Conservation (phyloP, 2,329 filamentous ascomycete species). For the Cercospora nicotianae region DNA sequence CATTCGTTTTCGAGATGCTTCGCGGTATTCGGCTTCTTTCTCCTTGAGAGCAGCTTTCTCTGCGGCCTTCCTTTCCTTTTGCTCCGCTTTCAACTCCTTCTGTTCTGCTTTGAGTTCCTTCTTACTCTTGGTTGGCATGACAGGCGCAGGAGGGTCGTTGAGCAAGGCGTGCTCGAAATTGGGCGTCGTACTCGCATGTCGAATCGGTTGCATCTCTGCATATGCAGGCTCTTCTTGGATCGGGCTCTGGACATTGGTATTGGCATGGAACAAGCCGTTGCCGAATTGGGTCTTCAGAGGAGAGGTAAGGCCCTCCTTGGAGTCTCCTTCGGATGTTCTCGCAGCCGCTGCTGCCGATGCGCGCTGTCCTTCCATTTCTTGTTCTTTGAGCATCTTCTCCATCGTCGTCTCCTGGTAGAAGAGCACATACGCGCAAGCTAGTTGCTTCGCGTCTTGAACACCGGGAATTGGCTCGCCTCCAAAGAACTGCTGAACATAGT, state of each 20-base stretch:
- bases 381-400: constrained; percentile 70
- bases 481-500: constrained; percentile 95
- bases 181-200: constrained; percentile 67
- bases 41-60: constrained; percentile 61
- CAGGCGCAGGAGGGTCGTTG: constrained; percentile 47
- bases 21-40: constrained; percentile 36
- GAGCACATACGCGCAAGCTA: constrained; percentile 92
- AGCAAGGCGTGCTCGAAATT: constrained; percentile 32
- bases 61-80: constrained; percentile 59
- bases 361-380: constrained; percentile 72
- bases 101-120: constrained; percentile 63
- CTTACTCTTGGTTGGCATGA: constrained; percentile 61
- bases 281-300: constrained; percentile 29
- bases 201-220: constrained; percentile 56
- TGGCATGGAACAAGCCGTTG: constrained; percentile 36
- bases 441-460: constrained; percentile 54
- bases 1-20: constrained; percentile 48
- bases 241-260: constrained; percentile 24
- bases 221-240: constrained; percentile 14
- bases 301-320: constrained; percentile 28
- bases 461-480: constrained; percentile 66
- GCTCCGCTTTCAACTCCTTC: constrained; percentile 59
- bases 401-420: constrained; percentile 92
- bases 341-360: constrained; percentile 46
- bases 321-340: constrained; percentile 41